Base-by-base conservation (phyloP, 768 basidiomycete genomes). In the Russula earlei region DNA sequence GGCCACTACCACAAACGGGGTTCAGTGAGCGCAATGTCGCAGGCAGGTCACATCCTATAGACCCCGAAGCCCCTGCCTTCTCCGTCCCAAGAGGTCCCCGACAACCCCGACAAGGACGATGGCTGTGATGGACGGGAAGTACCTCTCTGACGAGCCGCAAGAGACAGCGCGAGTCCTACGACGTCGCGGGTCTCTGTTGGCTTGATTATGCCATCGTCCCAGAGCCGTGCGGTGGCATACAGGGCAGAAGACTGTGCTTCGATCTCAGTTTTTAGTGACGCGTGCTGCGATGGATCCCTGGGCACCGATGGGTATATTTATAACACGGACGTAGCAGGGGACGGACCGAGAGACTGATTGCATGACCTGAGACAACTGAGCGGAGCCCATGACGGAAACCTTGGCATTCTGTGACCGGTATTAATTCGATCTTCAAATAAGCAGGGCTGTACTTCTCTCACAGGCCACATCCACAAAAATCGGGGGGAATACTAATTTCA, bases 391-490 rank as follows among this genome's bases (percentile, higher is more conserved):
- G 36, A 97, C 94, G 15, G 87, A 88, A 2, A 95, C 85, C 69
- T 87, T 93, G 34, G 93, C 90, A 62, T 93, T 93, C 84, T 91
- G 59, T 22, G 29, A 44, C n/a, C n/a, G n/a, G n/a, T n/a, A n/a
- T n/a, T n/a, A n/a, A n/a, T n/a, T n/a, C n/a, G n/a, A n/a, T n/a
- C n/a, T n/a, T n/a, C n/a, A n/a, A 34, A 49, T 34, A 17, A 47
- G 22, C n/a, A 59, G 38, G 33, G 40, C 33, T 4, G 43, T 34
- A 72, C 86, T 65, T 70, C n/a, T n/a, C n/a, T n/a, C n/a, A 90
- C 88, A 55, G 93, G 93, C 94, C 94, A 97, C 91, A 93, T 94
- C 89, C 91, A 97, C 49, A 97, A 70, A 78, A 97, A 96, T 57
- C 91, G 78, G 17, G 94, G 93, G 5, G 89, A 91, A 70, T 95